A percentile compares a stretch with the other conserved stretches of the same genome.
Conservation (phyloP, 164 flowering plant genomes). For the Liriodendron chinense region DNA sequence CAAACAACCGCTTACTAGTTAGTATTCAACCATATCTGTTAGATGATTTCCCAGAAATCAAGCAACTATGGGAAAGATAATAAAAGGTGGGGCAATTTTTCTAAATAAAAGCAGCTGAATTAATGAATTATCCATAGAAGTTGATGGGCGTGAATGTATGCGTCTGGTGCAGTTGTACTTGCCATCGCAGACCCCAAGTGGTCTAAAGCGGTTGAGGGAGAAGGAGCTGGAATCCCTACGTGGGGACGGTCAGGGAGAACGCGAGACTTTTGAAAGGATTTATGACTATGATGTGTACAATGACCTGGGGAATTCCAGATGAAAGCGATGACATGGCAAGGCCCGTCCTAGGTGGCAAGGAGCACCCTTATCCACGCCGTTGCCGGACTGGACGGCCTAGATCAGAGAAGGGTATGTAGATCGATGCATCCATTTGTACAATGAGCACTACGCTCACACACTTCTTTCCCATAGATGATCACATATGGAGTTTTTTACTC, state of each 20-base stretch:
- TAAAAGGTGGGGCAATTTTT: no score
- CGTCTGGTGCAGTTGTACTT: constrained; percentile 52
- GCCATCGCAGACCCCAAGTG: constrained; percentile 62
- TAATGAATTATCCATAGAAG: no score
- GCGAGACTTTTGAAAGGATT: constrained; percentile 41
- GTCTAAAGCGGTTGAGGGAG: constrained; percentile 36
- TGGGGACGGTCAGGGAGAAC: constrained; percentile 45
- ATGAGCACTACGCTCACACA: no score
- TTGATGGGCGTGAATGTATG: no score
- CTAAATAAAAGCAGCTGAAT: no score
- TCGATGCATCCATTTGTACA: no score
- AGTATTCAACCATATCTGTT: no score
- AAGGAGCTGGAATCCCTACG: constrained; percentile 38
- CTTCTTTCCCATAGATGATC: no score
- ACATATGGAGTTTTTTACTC: no score
- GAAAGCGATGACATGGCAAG: constrained; percentile 14
- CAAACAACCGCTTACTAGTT: no score
- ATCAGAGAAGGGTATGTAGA: constrained; percentile 10
- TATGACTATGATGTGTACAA: constrained; percentile 65
- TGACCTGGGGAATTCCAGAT: constrained; percentile 63
- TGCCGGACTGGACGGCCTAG: constrained; percentile 58
- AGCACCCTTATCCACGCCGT: constrained; percentile 65
- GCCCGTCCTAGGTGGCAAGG: constrained; percentile 54
- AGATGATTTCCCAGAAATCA: no score
- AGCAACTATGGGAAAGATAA: no score